Evolutionary conservation across 1,284 basidiomycete genomes (phyloP).

Genomic region (Malassezia caprae): DNA sequence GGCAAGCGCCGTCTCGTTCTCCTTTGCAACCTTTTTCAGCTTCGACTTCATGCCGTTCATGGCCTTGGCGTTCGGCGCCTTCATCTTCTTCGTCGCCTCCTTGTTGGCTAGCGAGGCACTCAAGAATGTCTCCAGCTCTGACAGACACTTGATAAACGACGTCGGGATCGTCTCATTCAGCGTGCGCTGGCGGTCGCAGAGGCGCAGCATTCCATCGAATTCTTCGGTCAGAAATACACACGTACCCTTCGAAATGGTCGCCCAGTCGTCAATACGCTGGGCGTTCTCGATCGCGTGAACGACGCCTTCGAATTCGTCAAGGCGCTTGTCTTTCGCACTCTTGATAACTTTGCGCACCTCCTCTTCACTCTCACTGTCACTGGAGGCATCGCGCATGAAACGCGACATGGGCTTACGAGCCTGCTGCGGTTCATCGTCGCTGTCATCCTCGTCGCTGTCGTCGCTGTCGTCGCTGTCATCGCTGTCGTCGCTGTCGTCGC

Average conservation of each 20-base stretch:
- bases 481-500: conserved; percentile 30
- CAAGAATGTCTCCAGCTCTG: conserved; percentile 67
- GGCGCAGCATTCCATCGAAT: conserved; percentile 85
- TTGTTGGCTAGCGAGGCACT: conserved; percentile 64
- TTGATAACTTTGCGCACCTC: conserved; percentile 64
- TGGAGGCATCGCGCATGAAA: conserved; percentile 44
- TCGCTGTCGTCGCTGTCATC: conserved; percentile 26
- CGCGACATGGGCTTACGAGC: conserved; percentile 38
- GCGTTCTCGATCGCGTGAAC: conserved; percentile 88
- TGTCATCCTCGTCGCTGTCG: conserved; percentile 20
- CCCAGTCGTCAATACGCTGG: conserved; percentile 86
- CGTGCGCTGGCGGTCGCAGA: conserved; percentile 76
- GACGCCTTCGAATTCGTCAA: conserved; percentile 76
- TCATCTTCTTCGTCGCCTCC: conserved; percentile 88
- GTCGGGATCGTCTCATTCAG: conserved; percentile 76
- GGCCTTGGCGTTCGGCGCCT: conserved; percentile 83
- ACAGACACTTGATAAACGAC: conserved; percentile 70
- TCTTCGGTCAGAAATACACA: conserved; percentile 54
- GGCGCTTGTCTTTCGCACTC: conserved; percentile 73
- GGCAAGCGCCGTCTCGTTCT: conserved; percentile 72
- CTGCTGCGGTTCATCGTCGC: conserved; percentile 17
- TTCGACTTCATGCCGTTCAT: conserved; percentile 96
- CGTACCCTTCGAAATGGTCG: conserved; percentile 72
- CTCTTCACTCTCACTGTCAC: conserved; percentile 60
- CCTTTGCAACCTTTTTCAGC: conserved; percentile 79